Conservation (phyloP, 495 filamentous ascomycete species). For the Neurospora cerealis region DNA sequence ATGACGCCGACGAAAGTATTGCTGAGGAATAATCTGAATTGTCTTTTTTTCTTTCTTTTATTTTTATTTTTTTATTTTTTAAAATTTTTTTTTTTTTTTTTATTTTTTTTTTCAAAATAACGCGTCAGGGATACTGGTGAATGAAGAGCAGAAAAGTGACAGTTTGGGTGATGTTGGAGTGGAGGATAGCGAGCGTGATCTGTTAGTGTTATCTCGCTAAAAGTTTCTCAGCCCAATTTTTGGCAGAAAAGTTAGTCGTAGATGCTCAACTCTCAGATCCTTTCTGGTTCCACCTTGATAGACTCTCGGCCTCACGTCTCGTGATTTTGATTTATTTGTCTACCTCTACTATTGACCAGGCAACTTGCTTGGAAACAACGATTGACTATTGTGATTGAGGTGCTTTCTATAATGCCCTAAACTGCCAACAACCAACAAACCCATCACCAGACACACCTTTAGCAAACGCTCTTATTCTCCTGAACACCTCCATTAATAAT, state of each 20-base stretch:
- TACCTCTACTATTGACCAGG: neutral
- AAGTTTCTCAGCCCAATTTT: neutral
- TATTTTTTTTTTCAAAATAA: neutral
- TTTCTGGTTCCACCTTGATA: neutral
- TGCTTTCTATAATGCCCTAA: neutral
- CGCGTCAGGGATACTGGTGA: neutral
- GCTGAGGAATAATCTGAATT: neutral
- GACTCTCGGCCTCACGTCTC: neutral
- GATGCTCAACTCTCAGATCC: neutral
- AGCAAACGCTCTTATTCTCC: too few relatives aligned
- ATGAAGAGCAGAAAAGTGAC: neutral
- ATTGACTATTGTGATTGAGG: neutral
- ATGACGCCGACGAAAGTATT: neutral
- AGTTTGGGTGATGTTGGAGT: neutral
- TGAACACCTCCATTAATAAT: too few relatives aligned
- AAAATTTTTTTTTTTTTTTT: neutral
- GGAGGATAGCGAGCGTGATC: neutral
- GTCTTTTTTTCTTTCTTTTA: too few relatives aligned
- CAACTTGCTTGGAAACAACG: neutral
- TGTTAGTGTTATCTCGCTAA: neutral
- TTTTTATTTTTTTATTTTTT: too few relatives aligned
- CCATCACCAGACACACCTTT: too few relatives aligned
- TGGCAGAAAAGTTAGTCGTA: neutral
- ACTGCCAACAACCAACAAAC: too few relatives aligned
- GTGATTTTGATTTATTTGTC: neutral